Evolutionary conservation across 2,329 filamentous ascomycete species (phyloP), one percentile per base, ranked within the genome.

Genomic region (Torrubiellomyces zombiae): DNA sequence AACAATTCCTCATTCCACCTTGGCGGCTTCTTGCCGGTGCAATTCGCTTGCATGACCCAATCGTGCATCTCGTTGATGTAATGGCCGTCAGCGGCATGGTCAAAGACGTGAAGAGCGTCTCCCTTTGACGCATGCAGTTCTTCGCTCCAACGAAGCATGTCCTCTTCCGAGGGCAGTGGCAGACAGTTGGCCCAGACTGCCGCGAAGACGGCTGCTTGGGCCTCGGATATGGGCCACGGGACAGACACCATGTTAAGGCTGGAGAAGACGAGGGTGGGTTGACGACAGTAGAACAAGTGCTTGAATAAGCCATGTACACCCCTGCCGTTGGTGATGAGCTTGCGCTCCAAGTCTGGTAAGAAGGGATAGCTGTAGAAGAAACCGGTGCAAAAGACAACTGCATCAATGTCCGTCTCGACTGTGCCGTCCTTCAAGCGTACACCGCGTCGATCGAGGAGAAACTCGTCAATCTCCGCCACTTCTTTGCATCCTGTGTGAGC

Each of bases 351-450:
- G 3, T 50, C 43, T 9, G 46, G 44, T 4, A 75, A 45, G 41
- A 93, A 94, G 0, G 83, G 82, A 29, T 77, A 78, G 5, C 75
- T 73, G 50, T 80, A 93, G 28, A 92, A 67, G 40, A 91, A 95
- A 1, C 86, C 86, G 0, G 86, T 94, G 45, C 80, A 85, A 48
- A 86, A 94, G 15, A 95, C 45, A 5, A 94, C 55, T 2, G 69
- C 65, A 40, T 94, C 85, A 28, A 95, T 50, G 17, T 72, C 55
- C 3, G 53, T 52, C 40, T 82, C 77, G 7, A 75, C 42, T 0
- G 57, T 58, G 3, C 75, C 76, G 38, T 81, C 62, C 20, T 60
- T 57, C 33, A 91, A 80, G 16, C 63, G 56, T 2, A 89, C 61
- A 3, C 64, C 71, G 32, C 69, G 61, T 25, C 63, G 52, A 4